These are phyloP conservation scores for Trichoderma sp. DNA, from an alignment of 2,329 filamentous ascomycete species.

Conservation along the genomic window DNA sequence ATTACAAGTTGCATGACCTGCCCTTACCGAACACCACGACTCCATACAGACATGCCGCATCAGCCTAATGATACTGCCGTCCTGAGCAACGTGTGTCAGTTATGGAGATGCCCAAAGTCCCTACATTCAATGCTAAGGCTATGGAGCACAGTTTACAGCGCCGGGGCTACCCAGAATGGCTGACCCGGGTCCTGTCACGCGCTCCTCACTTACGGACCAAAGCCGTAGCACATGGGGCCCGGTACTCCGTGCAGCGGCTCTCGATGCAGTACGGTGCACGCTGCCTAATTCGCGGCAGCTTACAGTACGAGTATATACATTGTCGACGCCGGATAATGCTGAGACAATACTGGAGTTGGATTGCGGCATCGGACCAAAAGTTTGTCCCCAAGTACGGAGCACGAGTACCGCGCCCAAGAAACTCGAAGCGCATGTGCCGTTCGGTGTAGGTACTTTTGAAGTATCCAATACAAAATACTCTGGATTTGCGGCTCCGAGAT, in stretches of 20 bases:
- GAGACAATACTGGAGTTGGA: conserved; percentile 14
- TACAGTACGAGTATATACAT: not conserved
- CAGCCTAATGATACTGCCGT: conserved; percentile 1
- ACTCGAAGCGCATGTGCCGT: too few species aligned
- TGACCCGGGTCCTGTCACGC: conserved; percentile 8
- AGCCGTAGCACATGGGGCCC: not conserved
- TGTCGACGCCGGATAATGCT: not conserved
- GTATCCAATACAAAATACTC: not conserved
- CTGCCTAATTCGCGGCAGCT: not conserved
- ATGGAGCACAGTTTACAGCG: not conserved
- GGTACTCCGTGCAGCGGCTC: not conserved
- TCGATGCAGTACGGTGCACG: not conserved
- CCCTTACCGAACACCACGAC: not conserved
- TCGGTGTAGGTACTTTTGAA: not conserved
- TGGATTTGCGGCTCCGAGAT: not conserved
- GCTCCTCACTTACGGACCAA: not conserved
- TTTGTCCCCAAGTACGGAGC: not conserved
- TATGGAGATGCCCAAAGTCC: not conserved
- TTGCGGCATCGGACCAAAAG: conserved; percentile 19
- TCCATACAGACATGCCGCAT: not conserved
- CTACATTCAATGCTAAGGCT: not conserved
- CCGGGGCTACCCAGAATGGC: not conserved
- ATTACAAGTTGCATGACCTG: not conserved
- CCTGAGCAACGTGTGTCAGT: not conserved
- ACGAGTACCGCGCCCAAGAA: not conserved